Percentiles rank a stretch among this genome's conserved stretches.
Evolutionary conservation across 129 eudicot species (phyloP).

Genomic region (Mikania micrantha): DNA sequence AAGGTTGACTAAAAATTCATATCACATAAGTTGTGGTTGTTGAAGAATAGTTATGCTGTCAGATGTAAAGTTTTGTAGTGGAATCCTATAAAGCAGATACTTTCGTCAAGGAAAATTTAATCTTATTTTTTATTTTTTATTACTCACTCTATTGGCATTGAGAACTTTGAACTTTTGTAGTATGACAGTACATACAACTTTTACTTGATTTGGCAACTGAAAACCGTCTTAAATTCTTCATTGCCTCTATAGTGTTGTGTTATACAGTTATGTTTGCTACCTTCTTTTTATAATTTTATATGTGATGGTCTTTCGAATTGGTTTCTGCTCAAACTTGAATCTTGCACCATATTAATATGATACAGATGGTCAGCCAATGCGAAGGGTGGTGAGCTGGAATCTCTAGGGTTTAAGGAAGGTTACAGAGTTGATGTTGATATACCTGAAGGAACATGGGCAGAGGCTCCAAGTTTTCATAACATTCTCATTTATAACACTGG

Average conservation of each 20-base stretch:
- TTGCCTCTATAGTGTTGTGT: not conserved
- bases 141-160: not conserved
- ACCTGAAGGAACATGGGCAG: constrained; percentile 88
- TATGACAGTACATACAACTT: not conserved
- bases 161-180: not conserved
- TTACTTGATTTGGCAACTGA: not conserved
- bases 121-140: not conserved
- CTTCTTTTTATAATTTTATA: not conserved
- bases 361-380: constrained; percentile 69
- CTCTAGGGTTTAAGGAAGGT: constrained; percentile 91
- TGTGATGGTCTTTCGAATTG: not conserved
- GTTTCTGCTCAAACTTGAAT: not conserved
- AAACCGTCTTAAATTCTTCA: not conserved
- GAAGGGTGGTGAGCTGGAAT: constrained; percentile 73
- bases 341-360: not conserved
- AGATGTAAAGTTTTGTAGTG: not conserved
- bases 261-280: not conserved
- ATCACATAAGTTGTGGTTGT: constrained; percentile 7
- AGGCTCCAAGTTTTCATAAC: constrained; percentile 80
- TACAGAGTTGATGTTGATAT: constrained; percentile 89
- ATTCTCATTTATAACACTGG: constrained; percentile 89
- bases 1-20: not conserved
- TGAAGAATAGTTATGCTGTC: not conserved
- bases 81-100: not conserved
- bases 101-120: not conserved